These are phyloP conservation scores for Tolypocladium cylindrosporum DNA, from an alignment of 2,329 filamentous ascomycete species.

Conservation along the genomic window DNA sequence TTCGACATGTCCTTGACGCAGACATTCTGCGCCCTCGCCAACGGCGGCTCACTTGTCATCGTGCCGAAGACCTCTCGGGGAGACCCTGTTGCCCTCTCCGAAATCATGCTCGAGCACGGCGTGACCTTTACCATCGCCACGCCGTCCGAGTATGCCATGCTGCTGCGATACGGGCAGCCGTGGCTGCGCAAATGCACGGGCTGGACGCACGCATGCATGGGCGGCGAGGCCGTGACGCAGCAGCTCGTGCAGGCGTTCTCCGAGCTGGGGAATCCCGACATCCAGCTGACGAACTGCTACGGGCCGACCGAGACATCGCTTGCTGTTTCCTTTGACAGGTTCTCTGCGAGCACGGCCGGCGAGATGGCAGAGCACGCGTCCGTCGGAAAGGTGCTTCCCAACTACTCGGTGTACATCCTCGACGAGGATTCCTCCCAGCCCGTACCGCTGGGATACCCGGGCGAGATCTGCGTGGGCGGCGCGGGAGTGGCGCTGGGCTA, in stretches of 20 bases:
- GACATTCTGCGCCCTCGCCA: conserved; percentile 22
- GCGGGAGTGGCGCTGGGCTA: conserved; percentile 32
- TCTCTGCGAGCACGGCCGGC: neutral
- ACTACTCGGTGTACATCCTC: conserved; percentile 30
- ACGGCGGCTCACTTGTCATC: conserved; percentile 26
- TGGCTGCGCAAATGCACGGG: neutral
- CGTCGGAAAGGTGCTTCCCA: conserved; percentile 13
- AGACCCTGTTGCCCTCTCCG: neutral
- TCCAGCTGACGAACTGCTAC: conserved; percentile 14
- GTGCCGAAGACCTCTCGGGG: conserved; percentile 11
- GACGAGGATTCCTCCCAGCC: conserved; percentile 14
- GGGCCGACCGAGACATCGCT: conserved; percentile 18
- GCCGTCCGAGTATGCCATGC: conserved; percentile 24
- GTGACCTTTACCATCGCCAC: conserved; percentile 23
- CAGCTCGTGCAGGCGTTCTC: conserved; percentile 4
- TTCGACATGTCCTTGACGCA: conserved; percentile 32
- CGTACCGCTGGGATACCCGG: conserved; percentile 8
- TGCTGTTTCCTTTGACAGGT: conserved; percentile 2
- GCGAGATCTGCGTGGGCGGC: conserved; percentile 19
- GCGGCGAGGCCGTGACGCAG: conserved; percentile 10
- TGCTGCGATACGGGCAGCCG: conserved; percentile 6
- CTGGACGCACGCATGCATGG: conserved; percentile 6
- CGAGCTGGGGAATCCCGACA: neutral
- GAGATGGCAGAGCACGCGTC: neutral
- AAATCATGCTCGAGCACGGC: conserved; percentile 14